Base-by-base conservation (phyloP, 2,329 filamentous ascomycete genomes). In the Bipolaris sorokiniana region DNA sequence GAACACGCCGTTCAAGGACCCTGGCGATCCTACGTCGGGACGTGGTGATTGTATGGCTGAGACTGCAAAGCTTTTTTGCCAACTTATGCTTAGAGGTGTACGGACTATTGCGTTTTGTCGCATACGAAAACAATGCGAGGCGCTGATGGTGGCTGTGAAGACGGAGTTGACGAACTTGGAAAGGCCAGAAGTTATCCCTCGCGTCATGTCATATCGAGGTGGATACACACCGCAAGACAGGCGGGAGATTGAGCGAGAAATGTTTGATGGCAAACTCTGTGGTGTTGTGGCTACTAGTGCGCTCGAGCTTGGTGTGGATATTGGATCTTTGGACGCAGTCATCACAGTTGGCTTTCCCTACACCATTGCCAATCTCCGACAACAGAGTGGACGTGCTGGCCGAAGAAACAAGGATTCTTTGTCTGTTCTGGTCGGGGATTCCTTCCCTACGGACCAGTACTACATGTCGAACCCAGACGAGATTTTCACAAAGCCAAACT, bases 401-500 rank as follows among this genome's bases (percentile, higher is more conserved):
- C 86, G 95, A 57, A 85, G 94, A 58, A 97, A 50, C 72, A 96
- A 91, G 70, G 95, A 99, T 75, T 96, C 93, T 0, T 81, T 99
- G 2, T 96, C 92, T 0, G 87, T 99, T 2, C 80, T 99, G 0
- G 86, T 99, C 0, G 95, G 93, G 2, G 93, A 97, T 71, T 88
- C 88, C 62, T 97, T 95, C 64, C 88, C 93, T 2, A 92, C 91
- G 0, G 95, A 99, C 73, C 95, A 99, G 72, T 88, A 96, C 72
- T 99, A 96, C 76, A 99, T 99, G 95, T 87, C 91, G 60, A 96
- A 98, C 63, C 95, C 95, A 0, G 89, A 95, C 60, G 92, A 97
- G 75, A 89, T 99, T 22, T 94, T 98, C 76, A 95, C 90, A 0
- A 91, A 91, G 68, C 92, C 93, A 0, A 97, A 97, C 63, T 90